These are phyloP conservation scores for Quercus aquifolioides DNA, from an alignment of 306 rosid genomes.

Conservation along the genomic window DNA sequence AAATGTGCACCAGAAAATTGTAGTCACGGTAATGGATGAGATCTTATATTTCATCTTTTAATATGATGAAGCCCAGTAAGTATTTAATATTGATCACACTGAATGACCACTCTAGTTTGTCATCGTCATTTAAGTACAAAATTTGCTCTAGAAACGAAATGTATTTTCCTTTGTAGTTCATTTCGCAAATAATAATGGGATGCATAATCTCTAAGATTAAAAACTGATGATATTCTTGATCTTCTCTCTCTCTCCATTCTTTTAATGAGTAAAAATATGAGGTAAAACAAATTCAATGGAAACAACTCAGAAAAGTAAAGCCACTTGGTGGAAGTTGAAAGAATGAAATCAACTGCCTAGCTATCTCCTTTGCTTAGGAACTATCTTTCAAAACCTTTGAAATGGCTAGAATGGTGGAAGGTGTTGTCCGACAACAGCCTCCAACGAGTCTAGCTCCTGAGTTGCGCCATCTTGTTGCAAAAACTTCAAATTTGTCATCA, in stretches of 20 bases:
- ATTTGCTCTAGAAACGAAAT: not conserved
- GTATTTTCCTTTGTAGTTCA: not conserved
- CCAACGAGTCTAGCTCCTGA: slow-evolving; percentile 79
- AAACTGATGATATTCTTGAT: not conserved
- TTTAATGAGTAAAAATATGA: not conserved
- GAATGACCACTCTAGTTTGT: too few relatives aligned
- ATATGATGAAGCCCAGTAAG: too few relatives aligned
- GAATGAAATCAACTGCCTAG: not conserved
- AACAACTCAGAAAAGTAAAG: not conserved
- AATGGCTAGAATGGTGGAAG: slow-evolving; percentile 56
- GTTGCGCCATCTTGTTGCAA: slow-evolving; percentile 68
- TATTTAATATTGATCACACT: too few relatives aligned
- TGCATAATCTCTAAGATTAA: not conserved
- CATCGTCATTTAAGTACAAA: not conserved
- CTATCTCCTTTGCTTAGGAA: not conserved
- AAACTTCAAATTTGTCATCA: slow-evolving; percentile 50
- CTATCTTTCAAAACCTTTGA: slow-evolving; percentile 48
- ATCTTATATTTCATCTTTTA: too few relatives aligned
- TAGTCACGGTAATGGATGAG: too few relatives aligned
- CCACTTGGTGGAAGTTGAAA: not conserved
- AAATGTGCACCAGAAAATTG: too few relatives aligned
- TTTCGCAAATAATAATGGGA: not conserved
- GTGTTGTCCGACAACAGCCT: slow-evolving; percentile 91
- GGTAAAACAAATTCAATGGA: not conserved
- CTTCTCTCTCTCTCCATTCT: not conserved